Conservation (phyloP, 352 stramenopile species). For the Globisporangium megalacanthum region DNA sequence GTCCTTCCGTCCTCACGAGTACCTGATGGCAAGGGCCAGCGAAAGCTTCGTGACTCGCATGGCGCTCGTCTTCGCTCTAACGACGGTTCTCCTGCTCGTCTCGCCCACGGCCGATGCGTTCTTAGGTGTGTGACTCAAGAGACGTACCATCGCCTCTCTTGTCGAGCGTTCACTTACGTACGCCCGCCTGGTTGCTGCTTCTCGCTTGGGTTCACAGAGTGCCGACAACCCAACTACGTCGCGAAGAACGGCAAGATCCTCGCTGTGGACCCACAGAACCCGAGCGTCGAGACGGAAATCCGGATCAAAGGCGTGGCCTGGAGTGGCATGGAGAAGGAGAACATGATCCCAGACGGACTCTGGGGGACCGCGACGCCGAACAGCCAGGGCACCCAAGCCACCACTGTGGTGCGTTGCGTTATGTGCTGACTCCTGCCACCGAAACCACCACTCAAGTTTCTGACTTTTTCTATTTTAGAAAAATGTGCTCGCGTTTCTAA, state of each 20-base stretch:
- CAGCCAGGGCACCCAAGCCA: slow-evolving; percentile 31
- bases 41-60: neutral
- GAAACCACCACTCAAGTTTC: neutral
- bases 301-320: slow-evolving; percentile 60
- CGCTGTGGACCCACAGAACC: slow-evolving; percentile 36
- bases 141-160: neutral
- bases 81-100: neutral
- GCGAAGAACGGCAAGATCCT: slow-evolving; percentile 47
- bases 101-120: neutral
- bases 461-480: slow-evolving; percentile 15
- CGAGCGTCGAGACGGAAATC: slow-evolving; percentile 37
- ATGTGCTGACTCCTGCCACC: neutral
- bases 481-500: slow-evolving; percentile 42
- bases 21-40: no score
- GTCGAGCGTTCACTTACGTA: no score
- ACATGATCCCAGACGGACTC: slow-evolving; percentile 61
- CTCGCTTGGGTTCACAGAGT: slow-evolving; percentile 24
- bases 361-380: slow-evolving; percentile 32
- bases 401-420: slow-evolving; percentile 32
- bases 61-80: neutral
- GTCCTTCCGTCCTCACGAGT: no score
- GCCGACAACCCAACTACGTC: slow-evolving; percentile 61
- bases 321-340: slow-evolving; percentile 64
- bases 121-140: neutral
- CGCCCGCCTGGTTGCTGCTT: neutral